A percentile compares a stretch with the other conserved stretches of the same genome.
Conservation (phyloP, 345 rosid genomes). For the Pistacia vera region DNA sequence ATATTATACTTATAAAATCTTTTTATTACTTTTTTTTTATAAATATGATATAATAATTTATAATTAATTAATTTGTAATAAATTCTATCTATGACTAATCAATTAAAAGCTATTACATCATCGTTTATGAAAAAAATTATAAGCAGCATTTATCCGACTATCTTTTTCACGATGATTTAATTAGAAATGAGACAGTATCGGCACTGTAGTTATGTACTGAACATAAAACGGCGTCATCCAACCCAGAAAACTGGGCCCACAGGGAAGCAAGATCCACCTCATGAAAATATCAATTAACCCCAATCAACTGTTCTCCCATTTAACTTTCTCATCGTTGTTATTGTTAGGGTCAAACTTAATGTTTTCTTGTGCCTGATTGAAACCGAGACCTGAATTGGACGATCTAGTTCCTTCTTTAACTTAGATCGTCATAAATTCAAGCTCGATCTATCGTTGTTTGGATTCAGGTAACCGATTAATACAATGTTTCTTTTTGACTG, state of each 20-base stretch:
- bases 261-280: slow-evolving; percentile 3
- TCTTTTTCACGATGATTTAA: no score
- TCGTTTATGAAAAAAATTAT: no score
- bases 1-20: no score
- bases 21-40: no score
- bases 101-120: no score
- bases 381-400: slow-evolving; percentile 17
- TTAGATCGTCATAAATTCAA: slow-evolving; percentile 18
- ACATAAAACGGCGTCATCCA: slow-evolving; percentile 25
- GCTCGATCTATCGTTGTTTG: slow-evolving; percentile 12
- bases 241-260: slow-evolving; percentile 1
- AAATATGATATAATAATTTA: no score
- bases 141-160: no score
- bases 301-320: neutral
- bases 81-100: no score
- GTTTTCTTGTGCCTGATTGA: slow-evolving; percentile 2
- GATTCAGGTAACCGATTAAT: neutral
- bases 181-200: neutral
- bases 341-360: slow-evolving; percentile 8
- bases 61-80: no score
- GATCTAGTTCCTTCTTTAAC: slow-evolving; percentile 12
- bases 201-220: neutral
- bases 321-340: slow-evolving; percentile 10
- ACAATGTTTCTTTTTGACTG: slow-evolving; percentile 78
- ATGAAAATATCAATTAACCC: slow-evolving; percentile 9